Evolutionary conservation across 345 rosid species (phyloP), one percentile per base, ranked within the genome.

Genomic region (Corymbia maculata): DNA sequence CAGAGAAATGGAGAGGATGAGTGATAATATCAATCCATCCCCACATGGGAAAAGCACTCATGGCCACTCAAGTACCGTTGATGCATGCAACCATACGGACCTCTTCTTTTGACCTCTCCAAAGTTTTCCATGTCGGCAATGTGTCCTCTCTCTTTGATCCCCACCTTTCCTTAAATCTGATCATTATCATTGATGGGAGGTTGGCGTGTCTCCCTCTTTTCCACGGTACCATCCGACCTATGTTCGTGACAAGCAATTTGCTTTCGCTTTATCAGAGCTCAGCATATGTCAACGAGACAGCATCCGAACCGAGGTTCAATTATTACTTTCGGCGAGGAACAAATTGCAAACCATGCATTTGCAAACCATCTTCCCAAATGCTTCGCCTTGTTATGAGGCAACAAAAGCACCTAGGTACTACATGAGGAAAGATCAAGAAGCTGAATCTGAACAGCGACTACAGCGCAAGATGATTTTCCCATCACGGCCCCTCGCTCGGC

Each of bases 21-120:
- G 75, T 13, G 42, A 21, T 19, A 52, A 75, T 28, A 42, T 52
- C 45, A 32, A 50, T 75, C 87, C 87, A 75, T 10, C 84, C 90
- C 93, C 97, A 95, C 95, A 94, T 94, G 97, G 95, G 88, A 89
- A 89, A 93, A 90, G 89, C 93, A 93, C 90, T 94, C 80, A 95
- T 93, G 91, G 90, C 85, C 89, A 94, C 94, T 95, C 94, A 68
- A 95, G 93, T 93, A 93, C 89, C 93, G 88, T 92, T 87, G 85
- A 68, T 85, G 50, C 91, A 89, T 90, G 90, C 92, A 88, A 88
- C 64, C 89, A 90, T 85, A 87, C 86, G 90, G 88, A 88, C 93
- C 89, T 90, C 61, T 64, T 80, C 91, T 89, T 94, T 93, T 93
- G 85, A 88, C 90, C 91, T 90, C 89, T 64, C 82, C 84, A 64